phyloP scores from a whole-genome alignment of 1,284 basidiomycete species.

The Tilletia caries region DNA sequence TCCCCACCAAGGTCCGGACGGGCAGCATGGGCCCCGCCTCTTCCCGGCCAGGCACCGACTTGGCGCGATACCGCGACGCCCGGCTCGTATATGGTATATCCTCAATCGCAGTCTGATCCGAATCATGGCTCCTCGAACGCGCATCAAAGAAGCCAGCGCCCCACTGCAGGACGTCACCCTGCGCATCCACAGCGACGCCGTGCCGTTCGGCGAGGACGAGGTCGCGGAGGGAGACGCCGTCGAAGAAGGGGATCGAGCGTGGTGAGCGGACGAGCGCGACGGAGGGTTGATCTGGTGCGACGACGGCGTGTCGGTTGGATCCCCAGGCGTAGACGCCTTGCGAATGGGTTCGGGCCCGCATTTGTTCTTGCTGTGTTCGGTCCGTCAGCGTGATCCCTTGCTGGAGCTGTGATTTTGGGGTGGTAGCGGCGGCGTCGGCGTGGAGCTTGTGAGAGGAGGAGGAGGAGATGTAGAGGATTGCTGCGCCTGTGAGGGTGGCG shows the following conservation, averaged over 20 bases:
- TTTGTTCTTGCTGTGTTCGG: conserved; percentile 40
- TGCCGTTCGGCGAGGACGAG: conserved; percentile 45
- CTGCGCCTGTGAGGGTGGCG: not conserved
- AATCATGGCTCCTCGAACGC: conserved; percentile 17
- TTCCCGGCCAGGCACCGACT: conserved; percentile 19
- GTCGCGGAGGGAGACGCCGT: conserved; percentile 47
- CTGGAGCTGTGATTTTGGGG: not conserved
- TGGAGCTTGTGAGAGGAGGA: not conserved
- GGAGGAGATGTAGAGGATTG: not conserved
- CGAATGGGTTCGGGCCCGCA: conserved; percentile 31
- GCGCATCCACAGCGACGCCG: conserved; percentile 55
- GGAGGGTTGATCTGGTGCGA: conserved; percentile 36
- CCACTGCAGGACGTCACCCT: conserved; percentile 64
- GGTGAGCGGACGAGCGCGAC: conserved; percentile 37
- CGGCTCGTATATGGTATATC: conserved; percentile 30
- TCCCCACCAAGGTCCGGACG: conserved; percentile 43
- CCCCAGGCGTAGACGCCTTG: conserved; percentile 47
- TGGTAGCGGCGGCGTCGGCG: not conserved
- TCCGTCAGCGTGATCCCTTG: not conserved
- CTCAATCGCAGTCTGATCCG: conserved; percentile 28
- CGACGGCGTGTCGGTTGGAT: conserved; percentile 46
- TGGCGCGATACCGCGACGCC: not conserved
- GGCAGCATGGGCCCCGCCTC: conserved; percentile 28
- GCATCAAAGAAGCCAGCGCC: conserved; percentile 50
- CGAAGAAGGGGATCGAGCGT: conserved; percentile 43